phyloP scores from a whole-genome alignment of 352 stramenopile genomes.

The Globisporangium yorkense region DNA sequence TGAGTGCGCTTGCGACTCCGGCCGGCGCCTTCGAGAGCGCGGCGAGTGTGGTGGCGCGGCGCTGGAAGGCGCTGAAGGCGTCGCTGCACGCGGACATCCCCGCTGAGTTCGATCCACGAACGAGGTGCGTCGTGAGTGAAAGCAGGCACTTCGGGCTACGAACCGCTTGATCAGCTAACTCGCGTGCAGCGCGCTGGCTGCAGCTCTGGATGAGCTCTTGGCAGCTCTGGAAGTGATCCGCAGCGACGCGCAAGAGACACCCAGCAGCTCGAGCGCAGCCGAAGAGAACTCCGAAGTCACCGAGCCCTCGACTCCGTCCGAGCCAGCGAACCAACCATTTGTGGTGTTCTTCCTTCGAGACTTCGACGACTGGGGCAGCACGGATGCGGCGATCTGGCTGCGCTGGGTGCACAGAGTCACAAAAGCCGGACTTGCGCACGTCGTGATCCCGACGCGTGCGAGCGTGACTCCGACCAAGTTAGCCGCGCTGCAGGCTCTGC shows the following conservation, averaged over 20 bases:
- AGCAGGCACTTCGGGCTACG: too few species aligned
- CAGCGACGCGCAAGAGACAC: not conserved
- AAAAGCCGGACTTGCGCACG: constrained; percentile 37
- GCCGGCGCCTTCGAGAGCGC: constrained; percentile 13
- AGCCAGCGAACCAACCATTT: not conserved
- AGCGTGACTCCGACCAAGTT: constrained; percentile 45
- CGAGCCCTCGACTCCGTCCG: not conserved
- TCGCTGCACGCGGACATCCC: constrained; percentile 37
- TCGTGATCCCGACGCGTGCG: constrained; percentile 38
- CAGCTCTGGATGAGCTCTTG: constrained; percentile 6
- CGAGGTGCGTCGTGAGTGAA: constrained; percentile 7
- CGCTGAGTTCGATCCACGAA: constrained; percentile 27
- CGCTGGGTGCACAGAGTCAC: constrained; percentile 50
- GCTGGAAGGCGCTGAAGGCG: constrained; percentile 37
- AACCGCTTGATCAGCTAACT: too few species aligned
- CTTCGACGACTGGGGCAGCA: constrained; percentile 37
- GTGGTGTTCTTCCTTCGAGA: constrained; percentile 58
- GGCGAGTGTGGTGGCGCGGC: constrained; percentile 23
- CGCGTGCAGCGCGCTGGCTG: constrained; percentile 2
- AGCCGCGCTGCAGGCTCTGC: constrained; percentile 26
- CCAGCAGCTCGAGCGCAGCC: not conserved
- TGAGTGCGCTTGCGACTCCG: constrained; percentile 26
- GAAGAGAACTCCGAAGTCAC: not conserved
- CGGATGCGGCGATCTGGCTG: constrained; percentile 29
- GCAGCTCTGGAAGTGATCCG: constrained; percentile 9